phyloP scores from a whole-genome alignment of 441 rosid genomes.

The Macaranga tanarius region DNA sequence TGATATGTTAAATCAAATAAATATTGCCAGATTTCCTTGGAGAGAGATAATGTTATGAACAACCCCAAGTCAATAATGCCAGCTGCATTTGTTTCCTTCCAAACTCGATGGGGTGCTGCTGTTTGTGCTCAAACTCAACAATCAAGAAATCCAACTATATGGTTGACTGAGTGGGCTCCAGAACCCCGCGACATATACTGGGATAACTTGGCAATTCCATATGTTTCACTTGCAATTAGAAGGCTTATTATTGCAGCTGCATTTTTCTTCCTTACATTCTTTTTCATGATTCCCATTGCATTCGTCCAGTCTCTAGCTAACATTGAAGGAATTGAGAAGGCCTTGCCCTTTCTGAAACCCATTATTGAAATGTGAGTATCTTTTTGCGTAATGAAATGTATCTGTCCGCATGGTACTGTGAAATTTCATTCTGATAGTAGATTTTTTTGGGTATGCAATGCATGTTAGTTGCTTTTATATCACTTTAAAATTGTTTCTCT shows the following conservation, averaged over 20 bases:
- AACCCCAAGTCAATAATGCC: conserved; percentile 68
- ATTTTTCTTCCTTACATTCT: conserved; percentile 91
- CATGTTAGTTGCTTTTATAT: background rate
- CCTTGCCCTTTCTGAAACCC: conserved; percentile 66
- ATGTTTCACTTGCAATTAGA: conserved; percentile 68
- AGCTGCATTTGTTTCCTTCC: conserved; percentile 91
- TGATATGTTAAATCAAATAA: background rate
- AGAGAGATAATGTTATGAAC: conserved; percentile 53
- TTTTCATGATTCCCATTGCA: conserved; percentile 96
- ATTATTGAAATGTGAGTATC: conserved; percentile 78
- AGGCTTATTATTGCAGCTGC: conserved; percentile 66
- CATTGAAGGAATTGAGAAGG: conserved; percentile 85
- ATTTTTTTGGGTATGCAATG: background rate
- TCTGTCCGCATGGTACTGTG: background rate
- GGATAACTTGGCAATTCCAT: conserved; percentile 86
- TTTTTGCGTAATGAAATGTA: conserved; percentile 6
- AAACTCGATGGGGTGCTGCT: conserved; percentile 91
- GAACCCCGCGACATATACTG: conserved; percentile 92
- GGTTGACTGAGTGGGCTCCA: conserved; percentile 98
- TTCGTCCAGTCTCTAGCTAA: conserved; percentile 94
- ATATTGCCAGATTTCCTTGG: conserved; percentile 56
- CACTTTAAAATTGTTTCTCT: too few relatives aligned
- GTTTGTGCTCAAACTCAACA: conserved; percentile 98
- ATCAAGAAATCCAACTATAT: conserved; percentile 77
- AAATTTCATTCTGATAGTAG: background rate